A percentile compares a stretch with the other conserved stretches of the same genome.
phyloP scores from a whole-genome alignment of 176 grass and related monocot genomes.

The Olyra latifolia region DNA sequence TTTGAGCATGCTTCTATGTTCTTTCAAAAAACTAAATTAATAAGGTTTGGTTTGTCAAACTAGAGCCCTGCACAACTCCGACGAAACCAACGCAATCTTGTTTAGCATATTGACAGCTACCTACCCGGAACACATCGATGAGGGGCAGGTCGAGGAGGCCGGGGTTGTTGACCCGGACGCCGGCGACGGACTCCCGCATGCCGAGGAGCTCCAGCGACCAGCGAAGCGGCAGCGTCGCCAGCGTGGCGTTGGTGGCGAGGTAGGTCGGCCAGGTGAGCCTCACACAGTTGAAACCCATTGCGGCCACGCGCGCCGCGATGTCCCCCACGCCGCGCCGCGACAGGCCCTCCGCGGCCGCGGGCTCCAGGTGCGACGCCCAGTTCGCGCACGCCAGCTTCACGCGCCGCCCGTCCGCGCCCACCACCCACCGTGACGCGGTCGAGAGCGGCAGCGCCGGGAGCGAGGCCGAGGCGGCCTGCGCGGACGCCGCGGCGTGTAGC shows the following conservation, averaged over 20 bases:
- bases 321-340: slow-evolving; percentile 57
- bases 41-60: not conserved
- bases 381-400: slow-evolving; percentile 91
- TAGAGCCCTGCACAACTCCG: not conserved
- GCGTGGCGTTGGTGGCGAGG: slow-evolving; percentile 72
- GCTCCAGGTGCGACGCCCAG: slow-evolving; percentile 90
- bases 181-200: slow-evolving; percentile 67
- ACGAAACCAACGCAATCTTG: not conserved
- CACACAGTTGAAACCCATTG: slow-evolving; percentile 87
- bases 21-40: not conserved
- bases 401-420: slow-evolving; percentile 53
- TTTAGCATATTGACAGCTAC: not conserved
- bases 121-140: slow-evolving; percentile 65
- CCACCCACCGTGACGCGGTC: slow-evolving; percentile 74
- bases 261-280: slow-evolving; percentile 86
- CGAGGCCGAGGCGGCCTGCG: not conserved
- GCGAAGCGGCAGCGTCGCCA: slow-evolving; percentile 64
- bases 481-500: not conserved
- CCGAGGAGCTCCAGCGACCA: slow-evolving; percentile 68
- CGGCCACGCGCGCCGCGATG: slow-evolving; percentile 55
- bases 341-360: slow-evolving; percentile 77
- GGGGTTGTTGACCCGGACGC: slow-evolving; percentile 71
- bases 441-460: slow-evolving; percentile 61
- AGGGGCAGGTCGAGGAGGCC: slow-evolving; percentile 76
- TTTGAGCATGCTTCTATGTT: not conserved